These are phyloP conservation scores for Ustilago xerochloae DNA, from an alignment of 1,284 basidiomycete species.

Conservation along the genomic window DNA sequence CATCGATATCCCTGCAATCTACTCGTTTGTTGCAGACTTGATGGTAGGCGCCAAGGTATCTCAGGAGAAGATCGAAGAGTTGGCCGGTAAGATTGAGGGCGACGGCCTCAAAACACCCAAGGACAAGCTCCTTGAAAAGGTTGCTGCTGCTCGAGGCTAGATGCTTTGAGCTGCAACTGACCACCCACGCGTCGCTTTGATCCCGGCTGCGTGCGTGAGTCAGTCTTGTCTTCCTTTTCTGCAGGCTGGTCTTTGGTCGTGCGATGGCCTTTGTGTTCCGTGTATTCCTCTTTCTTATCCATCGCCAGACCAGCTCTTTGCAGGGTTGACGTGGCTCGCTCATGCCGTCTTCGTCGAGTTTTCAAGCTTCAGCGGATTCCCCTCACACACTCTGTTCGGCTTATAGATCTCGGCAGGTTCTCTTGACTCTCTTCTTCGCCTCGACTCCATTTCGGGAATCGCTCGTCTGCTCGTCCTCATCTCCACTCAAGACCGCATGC, in stretches of 20 bases:
- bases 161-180: slow-evolving; percentile 2
- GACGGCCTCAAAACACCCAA: slow-evolving; percentile 65
- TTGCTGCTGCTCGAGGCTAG: slow-evolving; percentile 49
- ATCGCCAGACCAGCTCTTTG: slow-evolving; percentile 10
- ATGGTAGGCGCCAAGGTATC: slow-evolving; percentile 52
- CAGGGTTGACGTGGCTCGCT: not conserved
- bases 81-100: slow-evolving; percentile 63
- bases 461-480: slow-evolving; percentile 2
- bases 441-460: slow-evolving; percentile 10
- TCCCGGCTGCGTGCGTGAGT: slow-evolving; percentile 10
- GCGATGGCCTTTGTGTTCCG: slow-evolving; percentile 19
- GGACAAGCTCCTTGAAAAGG: slow-evolving; percentile 66
- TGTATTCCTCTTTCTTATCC: slow-evolving; percentile 21
- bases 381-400: slow-evolving; percentile 16
- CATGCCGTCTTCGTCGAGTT: not conserved
- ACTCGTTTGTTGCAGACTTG: slow-evolving; percentile 76
- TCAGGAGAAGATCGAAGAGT: slow-evolving; percentile 60
- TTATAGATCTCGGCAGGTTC: slow-evolving; percentile 37
- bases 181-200: slow-evolving; percentile 40
- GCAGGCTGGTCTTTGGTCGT: not conserved
- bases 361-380: slow-evolving; percentile 30
- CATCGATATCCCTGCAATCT: slow-evolving; percentile 88
- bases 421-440: slow-evolving; percentile 15
- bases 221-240: slow-evolving; percentile 6
- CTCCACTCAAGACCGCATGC: slow-evolving; percentile 14